Base-by-base conservation (phyloP, 805 yeast genomes). In the Hanseniaspora clermontiae region DNA sequence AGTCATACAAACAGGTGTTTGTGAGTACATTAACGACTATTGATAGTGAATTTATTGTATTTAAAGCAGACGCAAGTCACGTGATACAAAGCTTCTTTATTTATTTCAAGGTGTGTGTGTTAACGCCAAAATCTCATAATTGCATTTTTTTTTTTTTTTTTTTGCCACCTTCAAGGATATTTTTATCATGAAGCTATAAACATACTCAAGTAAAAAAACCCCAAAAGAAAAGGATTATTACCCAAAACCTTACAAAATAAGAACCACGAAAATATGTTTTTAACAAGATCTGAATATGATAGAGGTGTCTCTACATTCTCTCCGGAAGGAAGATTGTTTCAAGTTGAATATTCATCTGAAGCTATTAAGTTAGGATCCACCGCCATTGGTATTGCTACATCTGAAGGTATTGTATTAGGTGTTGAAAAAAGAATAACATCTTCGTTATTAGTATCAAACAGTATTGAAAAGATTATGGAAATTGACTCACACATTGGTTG, bases 231-330 rank as follows among this genome's bases (percentile, higher is more conserved):
- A 10, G 11, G 29, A 29, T 17, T 12, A 1, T 15, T 3, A 24
- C 1, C 36, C 2, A 10, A 43, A 42, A 24, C 45, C 5, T 24
- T 4, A 24, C 3, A 24, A 24, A 24, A 24, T 24, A 24, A 24
- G 27, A 24, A 24, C 27, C 27, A 24, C 27, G 5, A 3, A 24
- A 60, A 57, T 54, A 93, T 93, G 99, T 93, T 93, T 73, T 79
- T 93, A 63, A 93, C 99, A n/a, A 85, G 99, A 83, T 86, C 95
- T 73, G 99, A 93, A 76, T 93, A 93, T 71, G 99, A 93, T 69
- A 85, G 99, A 71, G 99, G 98, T 61, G 98, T 93, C 51, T 85
- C 95, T 66, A 95, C 99, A 9, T 93, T 95, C 70, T 90, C 97
- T 1, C 99, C 99, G 24, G 98, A 93, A 70, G 99, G 99, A 32